Evolutionary conservation across 2,329 filamentous ascomycete genomes (phyloP), one percentile per base, ranked within the genome.

Genomic region (Aphanoascus verrucosus): DNA sequence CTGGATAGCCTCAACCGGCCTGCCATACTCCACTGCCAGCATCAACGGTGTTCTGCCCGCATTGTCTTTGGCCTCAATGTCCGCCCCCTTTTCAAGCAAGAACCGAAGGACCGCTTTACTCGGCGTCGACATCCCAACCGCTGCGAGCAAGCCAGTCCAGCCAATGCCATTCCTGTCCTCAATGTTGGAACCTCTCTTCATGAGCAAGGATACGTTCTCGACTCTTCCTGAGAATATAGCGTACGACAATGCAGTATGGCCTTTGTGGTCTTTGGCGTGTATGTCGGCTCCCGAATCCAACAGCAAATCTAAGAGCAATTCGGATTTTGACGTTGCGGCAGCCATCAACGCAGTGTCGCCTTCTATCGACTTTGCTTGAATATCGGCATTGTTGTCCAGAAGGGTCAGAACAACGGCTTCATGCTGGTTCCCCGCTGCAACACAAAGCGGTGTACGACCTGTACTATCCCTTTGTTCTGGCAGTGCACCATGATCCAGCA

Each of bases 331-430:
- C 2, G 7, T 37, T 17, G 20, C 37, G 3, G 48, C 35, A 3
- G 34, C 34, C 34, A 49, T 40, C 20, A 68, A 58, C 7, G 69
- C 68, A 28, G 62, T 66, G 67, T 67, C 70, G 6, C 66, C 65
- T 8, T 58, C 52, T 54, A 70, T 66, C 53, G 71, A 67, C 32
- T 62, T 61, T 49, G 65, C 64, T 9, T 63, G 49, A 3, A 64
- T 60, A 38, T 65, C 59, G 1, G 62, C 63, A 14, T 58, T 57
- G n/a, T 57, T 54, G 2, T 52, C 50, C 1, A 52, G 50, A 3
- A 52, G 28, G 6, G 9, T 8, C 50, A 3, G 31, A 17, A 11
- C 2, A n/a, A n/a, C n/a, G n/a, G n/a, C n/a, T 28, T 45, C 35
- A 40, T 46, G 50, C 20, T 19, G 32, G 12, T 60, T 48, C 6